Base-by-base conservation (phyloP, 1,139 yeast genomes). In the Zygosaccharomyces sapae region DNA sequence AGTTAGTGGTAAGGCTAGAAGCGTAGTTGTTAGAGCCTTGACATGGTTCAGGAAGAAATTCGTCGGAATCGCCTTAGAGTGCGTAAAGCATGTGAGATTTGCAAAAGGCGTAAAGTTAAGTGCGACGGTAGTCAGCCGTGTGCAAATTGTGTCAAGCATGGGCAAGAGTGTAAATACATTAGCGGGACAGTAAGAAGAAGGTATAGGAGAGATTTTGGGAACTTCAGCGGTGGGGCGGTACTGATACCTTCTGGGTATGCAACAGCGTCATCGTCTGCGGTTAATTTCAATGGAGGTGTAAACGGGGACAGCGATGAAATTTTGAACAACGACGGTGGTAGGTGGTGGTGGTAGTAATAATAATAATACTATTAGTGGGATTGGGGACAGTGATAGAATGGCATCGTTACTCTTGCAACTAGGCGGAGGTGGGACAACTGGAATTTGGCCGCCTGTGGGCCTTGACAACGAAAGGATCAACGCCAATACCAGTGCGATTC, bases 121-220 rank as follows among this genome's bases (percentile, higher is more conserved):
- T 81, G 86, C 59, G 75, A 80, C 41, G 86, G 86, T 2, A 68
- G 72, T 19, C 62, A 61, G 42, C 86, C 86, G 2, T 81, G 86
- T 54, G 56, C 59, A 7, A 70, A 77, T 6, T 81, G 86, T 60
- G 54, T 62, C 8, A 72, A 70, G 59, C 75, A 72, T 49, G 68
- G 65, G 35, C 67, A 68, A 41, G 72, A 68, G 22, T 80, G 85
- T 57, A 58, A 64, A 5, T 69, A 64, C 44, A 41, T 38, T 9
- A 22, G 18, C 19, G 29, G 40, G 6, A 16, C 24, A 24, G 16
- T 18, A 6, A 24, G 41, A 22, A 38, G 25, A 12, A 31, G 41
- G 20, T 25, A 38, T 22, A 38, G 25, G 25, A 22, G 33, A n/a
- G 12, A 13, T 22, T 22, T 22, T 22, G 25, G 25, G 8, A 22